phyloP scores from a whole-genome alignment of 805 yeast species.

The Starmerella scarabaei region DNA sequence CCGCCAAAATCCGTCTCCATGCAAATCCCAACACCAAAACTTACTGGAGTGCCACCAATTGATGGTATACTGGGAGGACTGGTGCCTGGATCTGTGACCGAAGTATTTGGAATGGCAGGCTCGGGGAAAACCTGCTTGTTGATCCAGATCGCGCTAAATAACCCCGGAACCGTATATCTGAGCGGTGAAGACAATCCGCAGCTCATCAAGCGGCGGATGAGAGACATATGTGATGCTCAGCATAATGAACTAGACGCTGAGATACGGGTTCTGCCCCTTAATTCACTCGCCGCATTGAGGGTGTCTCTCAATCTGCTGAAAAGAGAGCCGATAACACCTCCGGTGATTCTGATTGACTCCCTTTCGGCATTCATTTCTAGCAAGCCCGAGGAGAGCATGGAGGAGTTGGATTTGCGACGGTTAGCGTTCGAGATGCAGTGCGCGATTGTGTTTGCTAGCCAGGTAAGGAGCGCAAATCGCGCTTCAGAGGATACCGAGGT shows the following conservation, averaged over 20 bases:
- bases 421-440: slow-evolving; percentile 38
- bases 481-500: not conserved
- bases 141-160: slow-evolving; percentile 48
- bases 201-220: slow-evolving; percentile 31
- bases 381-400: not conserved
- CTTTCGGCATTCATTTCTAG: slow-evolving; percentile 36
- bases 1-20: not conserved
- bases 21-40: not conserved
- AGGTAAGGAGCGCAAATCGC: slow-evolving; percentile 46
- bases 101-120: slow-evolving; percentile 72
- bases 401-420: slow-evolving; percentile 31
- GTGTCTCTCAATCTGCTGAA: slow-evolving; percentile 1
- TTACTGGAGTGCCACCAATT: slow-evolving; percentile 38
- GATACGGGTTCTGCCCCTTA: slow-evolving; percentile 1
- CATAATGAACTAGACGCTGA: not conserved
- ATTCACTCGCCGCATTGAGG: slow-evolving; percentile 5
- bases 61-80: slow-evolving; percentile 47
- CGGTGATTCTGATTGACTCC: slow-evolving; percentile 59
- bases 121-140: slow-evolving; percentile 77
- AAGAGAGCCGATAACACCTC: not conserved
- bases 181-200: slow-evolving; percentile 67
- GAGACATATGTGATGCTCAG: not conserved
- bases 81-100: slow-evolving; percentile 45
- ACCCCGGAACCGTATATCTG: slow-evolving; percentile 57
- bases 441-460: slow-evolving; percentile 64